phyloP scores from a whole-genome alignment of 176 grass and related monocot species.

The Luzula sylvatica region DNA sequence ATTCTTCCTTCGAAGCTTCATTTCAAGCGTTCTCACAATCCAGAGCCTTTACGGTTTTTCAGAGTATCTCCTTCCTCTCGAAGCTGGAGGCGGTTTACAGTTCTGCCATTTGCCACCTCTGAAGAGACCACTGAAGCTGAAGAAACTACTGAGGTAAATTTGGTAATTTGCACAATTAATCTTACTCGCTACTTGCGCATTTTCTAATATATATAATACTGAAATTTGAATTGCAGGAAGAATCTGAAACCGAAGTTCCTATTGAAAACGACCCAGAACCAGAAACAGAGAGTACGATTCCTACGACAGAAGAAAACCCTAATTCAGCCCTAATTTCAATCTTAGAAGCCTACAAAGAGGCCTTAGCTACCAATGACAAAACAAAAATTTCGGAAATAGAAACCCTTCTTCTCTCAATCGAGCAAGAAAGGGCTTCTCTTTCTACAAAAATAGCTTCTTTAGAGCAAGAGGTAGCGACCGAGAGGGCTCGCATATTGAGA shows the following conservation, averaged over 20 bases:
- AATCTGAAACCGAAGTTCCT: slow-evolving; percentile 39
- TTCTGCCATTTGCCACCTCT: slow-evolving; percentile 17
- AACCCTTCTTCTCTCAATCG: slow-evolving; percentile 55
- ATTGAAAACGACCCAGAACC: slow-evolving; percentile 19
- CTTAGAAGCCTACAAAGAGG: slow-evolving; percentile 68
- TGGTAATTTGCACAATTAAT: not conserved
- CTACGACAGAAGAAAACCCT: slow-evolving; percentile 29
- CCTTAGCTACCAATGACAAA: slow-evolving; percentile 45
- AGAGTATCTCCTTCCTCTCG: slow-evolving; percentile 1
- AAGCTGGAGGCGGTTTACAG: not conserved
- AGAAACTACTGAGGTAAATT: not conserved
- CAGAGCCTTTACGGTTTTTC: not conserved
- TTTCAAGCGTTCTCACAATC: slow-evolving; percentile 11
- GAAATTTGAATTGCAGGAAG: slow-evolving; percentile 31
- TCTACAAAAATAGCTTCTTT: slow-evolving; percentile 39
- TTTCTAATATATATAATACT: not conserved
- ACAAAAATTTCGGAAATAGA: slow-evolving; percentile 60
- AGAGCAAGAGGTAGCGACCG: slow-evolving; percentile 45
- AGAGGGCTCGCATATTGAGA: slow-evolving; percentile 63
- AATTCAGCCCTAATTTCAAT: slow-evolving; percentile 33
- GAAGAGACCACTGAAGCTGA: slow-evolving; percentile 19
- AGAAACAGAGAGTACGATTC: slow-evolving; percentile 24
- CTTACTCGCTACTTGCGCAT: not conserved
- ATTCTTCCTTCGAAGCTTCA: not conserved
- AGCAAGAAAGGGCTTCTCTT: slow-evolving; percentile 62